Evolutionary conservation across 2,329 filamentous ascomycete genomes (phyloP).

Genomic region (Colletotrichum chrysophilum): DNA sequence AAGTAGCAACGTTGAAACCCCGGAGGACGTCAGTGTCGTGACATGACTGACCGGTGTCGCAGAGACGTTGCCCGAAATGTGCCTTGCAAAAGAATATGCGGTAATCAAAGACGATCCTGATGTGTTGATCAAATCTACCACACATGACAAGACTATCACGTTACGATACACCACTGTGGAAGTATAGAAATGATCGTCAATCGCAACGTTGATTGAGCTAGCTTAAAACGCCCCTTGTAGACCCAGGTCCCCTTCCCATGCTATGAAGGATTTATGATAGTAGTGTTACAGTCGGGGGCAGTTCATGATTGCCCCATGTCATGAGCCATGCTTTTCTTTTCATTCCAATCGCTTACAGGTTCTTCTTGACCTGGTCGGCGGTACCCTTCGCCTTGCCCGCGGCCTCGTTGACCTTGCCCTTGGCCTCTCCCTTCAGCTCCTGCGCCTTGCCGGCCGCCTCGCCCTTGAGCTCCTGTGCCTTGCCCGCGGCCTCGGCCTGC

Average conservation of each 20-base stretch:
- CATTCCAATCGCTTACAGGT: constrained; percentile 23
- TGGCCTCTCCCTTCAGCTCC: constrained; percentile 36
- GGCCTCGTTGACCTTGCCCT: constrained; percentile 38
- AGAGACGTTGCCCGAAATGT: too few relatives aligned
- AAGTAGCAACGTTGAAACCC: too few relatives aligned
- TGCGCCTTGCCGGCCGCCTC: constrained; percentile 44
- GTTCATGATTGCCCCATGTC: not conserved
- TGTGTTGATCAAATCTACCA: too few relatives aligned
- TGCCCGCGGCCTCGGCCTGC: constrained; percentile 42
- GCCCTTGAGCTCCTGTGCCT: constrained; percentile 43
- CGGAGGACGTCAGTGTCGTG: too few relatives aligned
- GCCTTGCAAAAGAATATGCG: too few relatives aligned
- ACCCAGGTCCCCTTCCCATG: constrained; percentile 10
- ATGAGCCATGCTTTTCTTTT: not conserved
- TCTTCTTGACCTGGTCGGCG: constrained; percentile 43
- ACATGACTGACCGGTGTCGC: too few relatives aligned
- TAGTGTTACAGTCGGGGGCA: constrained; percentile 9
- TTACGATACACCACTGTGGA: too few relatives aligned
- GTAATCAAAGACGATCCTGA: too few relatives aligned
- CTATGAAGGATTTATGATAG: constrained; percentile 1
- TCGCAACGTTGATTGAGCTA: not conserved
- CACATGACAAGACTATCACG: too few relatives aligned
- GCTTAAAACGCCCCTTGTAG: constrained; percentile 3
- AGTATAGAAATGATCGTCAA: not conserved
- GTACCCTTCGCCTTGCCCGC: constrained; percentile 47